Conservation (phyloP, 2,329 filamentous ascomycete species). For the Epichloe brachyelytri region DNA sequence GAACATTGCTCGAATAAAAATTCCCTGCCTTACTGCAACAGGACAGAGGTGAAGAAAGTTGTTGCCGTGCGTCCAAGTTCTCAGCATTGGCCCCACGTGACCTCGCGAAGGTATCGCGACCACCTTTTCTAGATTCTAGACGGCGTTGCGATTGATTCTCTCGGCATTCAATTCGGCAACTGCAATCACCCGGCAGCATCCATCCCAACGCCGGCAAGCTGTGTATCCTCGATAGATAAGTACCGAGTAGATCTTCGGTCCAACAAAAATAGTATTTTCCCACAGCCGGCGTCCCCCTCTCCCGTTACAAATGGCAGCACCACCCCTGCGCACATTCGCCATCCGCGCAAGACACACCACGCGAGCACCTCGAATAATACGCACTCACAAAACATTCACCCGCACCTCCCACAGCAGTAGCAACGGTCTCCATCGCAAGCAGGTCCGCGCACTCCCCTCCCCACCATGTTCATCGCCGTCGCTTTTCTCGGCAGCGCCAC, state of each 20-base stretch:
- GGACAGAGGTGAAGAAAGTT: too few species aligned
- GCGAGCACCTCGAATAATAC: not conserved
- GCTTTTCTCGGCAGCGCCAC: slow-evolving; percentile 14
- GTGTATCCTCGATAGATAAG: too few species aligned
- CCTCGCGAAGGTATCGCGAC: slow-evolving; percentile 1
- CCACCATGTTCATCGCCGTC: slow-evolving; percentile 8
- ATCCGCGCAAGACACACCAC: not conserved
- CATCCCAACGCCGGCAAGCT: too few species aligned
- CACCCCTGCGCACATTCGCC: not conserved
- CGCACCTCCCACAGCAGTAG: not conserved
- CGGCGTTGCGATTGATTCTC: not conserved
- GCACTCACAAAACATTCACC: not conserved
- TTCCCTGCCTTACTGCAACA: too few species aligned
- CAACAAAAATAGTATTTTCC: not conserved
- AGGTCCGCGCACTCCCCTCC: slow-evolving; percentile 14
- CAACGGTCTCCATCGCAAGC: slow-evolving; percentile 14
- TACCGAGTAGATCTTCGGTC: too few species aligned
- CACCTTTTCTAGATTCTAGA: too few species aligned
- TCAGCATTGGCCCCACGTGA: not conserved
- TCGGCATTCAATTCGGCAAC: not conserved
- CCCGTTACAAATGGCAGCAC: not conserved
- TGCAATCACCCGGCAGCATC: too few species aligned
- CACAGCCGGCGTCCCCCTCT: too few species aligned
- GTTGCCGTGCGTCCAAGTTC: not conserved
- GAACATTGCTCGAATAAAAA: not conserved